Evolutionary conservation across 2,329 filamentous ascomycete species (phyloP).

Genomic region (Leptographium flavum): DNA sequence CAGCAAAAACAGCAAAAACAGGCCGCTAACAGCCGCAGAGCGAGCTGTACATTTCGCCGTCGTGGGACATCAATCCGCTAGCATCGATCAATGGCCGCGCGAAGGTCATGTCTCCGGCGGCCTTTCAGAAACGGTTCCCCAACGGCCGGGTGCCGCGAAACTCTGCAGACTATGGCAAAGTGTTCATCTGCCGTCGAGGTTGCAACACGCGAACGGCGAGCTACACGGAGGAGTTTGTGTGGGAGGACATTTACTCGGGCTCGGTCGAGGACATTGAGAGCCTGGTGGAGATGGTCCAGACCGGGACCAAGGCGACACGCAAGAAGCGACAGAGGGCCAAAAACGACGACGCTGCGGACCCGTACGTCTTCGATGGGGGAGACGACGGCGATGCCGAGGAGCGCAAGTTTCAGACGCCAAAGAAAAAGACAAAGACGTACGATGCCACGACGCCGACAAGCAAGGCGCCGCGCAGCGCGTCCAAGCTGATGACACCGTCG

Average conservation of each 20-base stretch:
- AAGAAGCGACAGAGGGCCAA: constrained; percentile 21
- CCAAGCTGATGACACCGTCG: constrained; percentile 28
- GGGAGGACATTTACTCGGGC: constrained; percentile 74
- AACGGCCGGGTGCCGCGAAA: constrained; percentile 59
- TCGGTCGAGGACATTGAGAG: constrained; percentile 47
- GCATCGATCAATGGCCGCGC: constrained; percentile 85
- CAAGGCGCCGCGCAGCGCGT: constrained; percentile 32
- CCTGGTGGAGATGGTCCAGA: constrained; percentile 53
- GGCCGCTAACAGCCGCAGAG: constrained; percentile 35
- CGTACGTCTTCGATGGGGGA: constrained; percentile 11
- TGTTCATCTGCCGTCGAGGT: constrained; percentile 78
- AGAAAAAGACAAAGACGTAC: constrained; percentile 16
- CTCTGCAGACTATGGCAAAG: constrained; percentile 65
- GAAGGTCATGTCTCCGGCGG: constrained; percentile 56
- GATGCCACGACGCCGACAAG: constrained; percentile 38
- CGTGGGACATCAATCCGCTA: constrained; percentile 77
- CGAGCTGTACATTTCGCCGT: constrained; percentile 81
- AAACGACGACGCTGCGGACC: constrained; percentile 5
- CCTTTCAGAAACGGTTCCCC: constrained; percentile 57
- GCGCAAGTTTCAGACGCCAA: constrained; percentile 22
- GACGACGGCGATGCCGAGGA: constrained; percentile 13
- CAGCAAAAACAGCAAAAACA: neutral
- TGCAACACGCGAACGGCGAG: constrained; percentile 79
- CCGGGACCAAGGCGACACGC: constrained; percentile 57
- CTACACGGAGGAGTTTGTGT: constrained; percentile 84